Evolutionary conservation across 768 basidiomycete genomes (phyloP), one percentile per base, ranked within the genome.

Genomic region (Macrolepiota dolichaula): DNA sequence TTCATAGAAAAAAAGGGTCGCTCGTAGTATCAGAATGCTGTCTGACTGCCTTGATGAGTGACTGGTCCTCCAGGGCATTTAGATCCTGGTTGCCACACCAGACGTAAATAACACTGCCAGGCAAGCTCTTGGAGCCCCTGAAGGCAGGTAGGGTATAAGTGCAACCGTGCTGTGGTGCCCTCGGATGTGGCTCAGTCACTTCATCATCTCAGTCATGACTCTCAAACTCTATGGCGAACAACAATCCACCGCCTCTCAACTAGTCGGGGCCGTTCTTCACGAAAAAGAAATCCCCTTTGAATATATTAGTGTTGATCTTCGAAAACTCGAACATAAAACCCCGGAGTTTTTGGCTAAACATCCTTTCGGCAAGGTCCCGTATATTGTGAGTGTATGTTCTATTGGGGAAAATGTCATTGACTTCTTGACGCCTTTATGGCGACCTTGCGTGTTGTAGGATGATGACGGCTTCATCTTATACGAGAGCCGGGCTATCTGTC

Each of bases 401-500:
- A n/a, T n/a, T n/a, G n/a, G n/a, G n/a, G n/a, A n/a, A n/a, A n/a
- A n/a, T n/a, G n/a, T n/a, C n/a, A n/a, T n/a, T n/a, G n/a, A n/a
- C n/a, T n/a, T n/a, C 36, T 36, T 44, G 17, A 19, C 19, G 19
- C 19, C 15, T 44, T 19, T 15, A 13, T 42, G 40, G 15, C 42
- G 9, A 19, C 42, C 42, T 19, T 44, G 17, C 42, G 42, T n/a
- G 12, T 44, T 22, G 29, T 55, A 82, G 80, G 76, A 85, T 54
- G 86, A 89, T 25, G 85, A 85, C 42, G 87, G 85, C 2, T 83
- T 89, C 69, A 72, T 81, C 59, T 65, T 91, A n/a, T 88, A 80
- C 72, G 87, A 88, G 66, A 81, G 79, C 40, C 83, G 86, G 32
- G 86, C 86, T 0, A 88, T 89, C 55, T 68, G 68, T 7, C 81